A percentile compares a stretch with the other conserved stretches of the same genome.
Conservation (phyloP, 495 filamentous ascomycete genomes). For the Penicillium alfredii region DNA sequence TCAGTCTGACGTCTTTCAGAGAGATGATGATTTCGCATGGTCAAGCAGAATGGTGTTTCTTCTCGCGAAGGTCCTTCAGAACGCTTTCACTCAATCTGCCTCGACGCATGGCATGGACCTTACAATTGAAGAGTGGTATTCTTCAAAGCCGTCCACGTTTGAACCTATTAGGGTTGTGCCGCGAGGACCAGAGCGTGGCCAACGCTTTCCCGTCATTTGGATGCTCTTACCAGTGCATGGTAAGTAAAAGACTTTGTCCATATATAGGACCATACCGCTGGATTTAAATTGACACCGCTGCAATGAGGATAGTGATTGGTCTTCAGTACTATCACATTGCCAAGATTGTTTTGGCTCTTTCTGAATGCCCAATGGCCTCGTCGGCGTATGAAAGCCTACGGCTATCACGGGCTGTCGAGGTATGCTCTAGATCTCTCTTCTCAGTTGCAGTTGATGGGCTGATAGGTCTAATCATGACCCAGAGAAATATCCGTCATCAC, state of each 20-base stretch:
- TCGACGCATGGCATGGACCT: constrained; percentile 1
- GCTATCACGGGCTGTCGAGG: constrained; percentile 21
- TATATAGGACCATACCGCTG: too few relatives aligned
- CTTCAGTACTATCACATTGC: constrained; percentile 30
- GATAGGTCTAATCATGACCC: too few relatives aligned
- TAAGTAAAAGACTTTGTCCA: constrained; percentile 1
- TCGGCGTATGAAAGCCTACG: constrained; percentile 20
- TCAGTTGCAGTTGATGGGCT: not conserved
- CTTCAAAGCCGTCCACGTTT: constrained; percentile 22
- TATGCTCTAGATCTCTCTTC: constrained; percentile 1
- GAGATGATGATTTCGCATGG: constrained; percentile 28
- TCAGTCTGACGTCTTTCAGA: constrained; percentile 19
- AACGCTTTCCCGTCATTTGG: constrained; percentile 21
- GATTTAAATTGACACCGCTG: not conserved
- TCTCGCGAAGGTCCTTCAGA: constrained; percentile 21
- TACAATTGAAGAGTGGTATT: constrained; percentile 22
- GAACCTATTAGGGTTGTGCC: constrained; percentile 15
- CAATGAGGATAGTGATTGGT: constrained; percentile 17
- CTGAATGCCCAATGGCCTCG: constrained; percentile 8
- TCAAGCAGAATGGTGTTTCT: constrained; percentile 27
- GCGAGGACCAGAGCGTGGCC: constrained; percentile 5
- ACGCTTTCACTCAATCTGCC: constrained; percentile 10
- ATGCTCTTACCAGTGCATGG: constrained; percentile 30
- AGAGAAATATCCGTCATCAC: constrained; percentile 24
- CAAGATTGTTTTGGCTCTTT: constrained; percentile 24